Percentiles rank a stretch among this genome's conserved stretches.
Conservation (phyloP, 2,329 filamentous ascomycete species). For the Fusarium continuum region DNA sequence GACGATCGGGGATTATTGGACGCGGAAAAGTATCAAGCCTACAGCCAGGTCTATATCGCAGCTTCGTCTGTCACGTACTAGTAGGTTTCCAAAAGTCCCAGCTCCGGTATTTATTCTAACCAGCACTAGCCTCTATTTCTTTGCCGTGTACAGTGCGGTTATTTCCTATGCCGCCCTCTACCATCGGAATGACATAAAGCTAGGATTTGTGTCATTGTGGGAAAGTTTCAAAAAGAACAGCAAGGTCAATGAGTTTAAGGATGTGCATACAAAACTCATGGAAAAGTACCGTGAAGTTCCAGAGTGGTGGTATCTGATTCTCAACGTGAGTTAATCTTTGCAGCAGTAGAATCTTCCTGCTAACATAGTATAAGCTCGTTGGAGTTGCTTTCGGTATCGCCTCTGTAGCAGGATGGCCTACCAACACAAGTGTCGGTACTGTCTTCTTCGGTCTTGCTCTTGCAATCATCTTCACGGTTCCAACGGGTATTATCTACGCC, state of each 20-base stretch:
- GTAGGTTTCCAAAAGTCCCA: background rate
- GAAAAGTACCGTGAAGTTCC: conserved; percentile 56
- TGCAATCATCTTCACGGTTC: conserved; percentile 55
- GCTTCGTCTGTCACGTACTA: conserved; percentile 36
- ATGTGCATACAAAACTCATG: conserved; percentile 56
- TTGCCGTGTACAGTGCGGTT: conserved; percentile 45
- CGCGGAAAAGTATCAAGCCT: conserved; percentile 48
- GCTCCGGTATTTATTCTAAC: background rate
- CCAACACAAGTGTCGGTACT: conserved; percentile 54
- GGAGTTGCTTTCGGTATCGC: conserved; percentile 49
- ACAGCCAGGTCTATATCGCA: conserved; percentile 47
- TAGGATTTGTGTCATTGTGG: conserved; percentile 42
- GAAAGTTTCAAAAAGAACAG: conserved; percentile 24
- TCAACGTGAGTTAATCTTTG: conserved; percentile 15
- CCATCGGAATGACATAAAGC: conserved; percentile 48
- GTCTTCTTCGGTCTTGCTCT: conserved; percentile 56
- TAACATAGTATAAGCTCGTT: conserved; percentile 24
- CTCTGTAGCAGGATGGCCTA: conserved; percentile 52
- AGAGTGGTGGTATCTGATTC: conserved; percentile 55
- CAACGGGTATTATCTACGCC: conserved; percentile 55
- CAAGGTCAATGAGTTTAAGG: conserved; percentile 45
- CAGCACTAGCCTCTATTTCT: conserved; percentile 25
- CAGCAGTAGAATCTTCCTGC: accelerated
- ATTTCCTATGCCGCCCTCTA: conserved; percentile 50
- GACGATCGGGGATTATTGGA: conserved; percentile 46